Percentiles rank a stretch among this genome's conserved stretches.
phyloP scores from a whole-genome alignment of 2,329 filamentous ascomycete genomes.

The Fusarium sp. region DNA sequence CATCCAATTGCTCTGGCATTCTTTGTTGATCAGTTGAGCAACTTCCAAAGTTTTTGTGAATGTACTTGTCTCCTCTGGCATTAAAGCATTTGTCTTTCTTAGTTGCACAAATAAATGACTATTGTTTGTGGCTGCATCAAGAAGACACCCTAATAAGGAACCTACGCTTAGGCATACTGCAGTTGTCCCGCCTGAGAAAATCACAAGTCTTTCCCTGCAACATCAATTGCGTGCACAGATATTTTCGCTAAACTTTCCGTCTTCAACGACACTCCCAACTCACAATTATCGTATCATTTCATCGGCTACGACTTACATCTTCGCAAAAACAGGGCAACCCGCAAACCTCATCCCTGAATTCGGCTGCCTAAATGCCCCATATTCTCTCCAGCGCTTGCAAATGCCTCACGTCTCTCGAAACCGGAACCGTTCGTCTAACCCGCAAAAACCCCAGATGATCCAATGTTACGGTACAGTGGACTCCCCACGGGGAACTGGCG shows the following conservation, averaged over 20 bases:
- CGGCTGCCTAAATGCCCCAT: slow-evolving; percentile 8
- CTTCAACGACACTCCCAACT: background rate
- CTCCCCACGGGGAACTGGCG: slow-evolving; percentile 20
- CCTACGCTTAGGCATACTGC: background rate
- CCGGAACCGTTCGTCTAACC: background rate
- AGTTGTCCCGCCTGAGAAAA: background rate
- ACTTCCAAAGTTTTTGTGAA: background rate
- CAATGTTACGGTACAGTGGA: background rate
- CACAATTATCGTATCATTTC: background rate
- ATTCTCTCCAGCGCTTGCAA: slow-evolving; percentile 2
- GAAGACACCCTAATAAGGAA: background rate
- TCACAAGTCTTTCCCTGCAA: background rate
- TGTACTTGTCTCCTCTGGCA: background rate
- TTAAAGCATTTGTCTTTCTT: background rate
- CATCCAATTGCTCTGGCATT: background rate
- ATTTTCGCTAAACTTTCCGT: background rate
- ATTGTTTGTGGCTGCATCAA: background rate
- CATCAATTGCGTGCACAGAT: background rate
- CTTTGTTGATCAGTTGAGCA: background rate
- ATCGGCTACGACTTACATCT: background rate
- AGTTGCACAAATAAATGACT: background rate
- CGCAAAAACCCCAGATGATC: slow-evolving; percentile 10
- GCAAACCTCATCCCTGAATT: background rate
- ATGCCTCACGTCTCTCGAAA: slow-evolving; percentile 1
- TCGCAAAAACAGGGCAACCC: background rate